phyloP scores from a whole-genome alignment of 805 yeast species.

The Spathaspora hagerdaliae region DNA sequence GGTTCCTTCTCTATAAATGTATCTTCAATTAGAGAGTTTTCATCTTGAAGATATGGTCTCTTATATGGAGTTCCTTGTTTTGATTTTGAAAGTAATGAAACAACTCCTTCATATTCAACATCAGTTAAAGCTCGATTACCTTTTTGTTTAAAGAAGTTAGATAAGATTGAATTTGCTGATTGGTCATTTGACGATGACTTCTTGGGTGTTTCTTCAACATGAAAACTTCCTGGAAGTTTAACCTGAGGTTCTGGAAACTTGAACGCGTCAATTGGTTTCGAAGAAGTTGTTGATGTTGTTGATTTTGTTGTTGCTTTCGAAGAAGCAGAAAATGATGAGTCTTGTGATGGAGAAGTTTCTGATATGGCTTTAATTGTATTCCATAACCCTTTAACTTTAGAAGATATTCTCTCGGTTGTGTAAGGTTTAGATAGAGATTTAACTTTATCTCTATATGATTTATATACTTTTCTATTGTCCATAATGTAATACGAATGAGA shows the following conservation, averaged over 20 bases:
- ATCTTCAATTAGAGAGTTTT: not conserved
- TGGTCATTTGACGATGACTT: not conserved
- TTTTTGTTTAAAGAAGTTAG: conserved; percentile 66
- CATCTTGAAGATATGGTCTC: not conserved
- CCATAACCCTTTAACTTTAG: conserved; percentile 10
- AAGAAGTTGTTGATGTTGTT: not conserved
- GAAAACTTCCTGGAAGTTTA: conserved; percentile 1
- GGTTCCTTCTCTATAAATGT: not conserved
- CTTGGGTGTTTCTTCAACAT: not conserved
- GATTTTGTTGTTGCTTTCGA: not conserved
- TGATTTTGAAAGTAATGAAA: conserved; percentile 44
- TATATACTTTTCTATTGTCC: conserved; percentile 34
- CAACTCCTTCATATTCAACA: conserved; percentile 78
- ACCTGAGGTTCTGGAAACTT: conserved; percentile 7
- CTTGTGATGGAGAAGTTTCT: not conserved
- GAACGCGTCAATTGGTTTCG: conserved; percentile 2
- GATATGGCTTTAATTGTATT: not conserved
- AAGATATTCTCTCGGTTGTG: conserved; percentile 7
- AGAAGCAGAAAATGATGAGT: not conserved
- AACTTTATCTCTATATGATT: conserved; percentile 22
- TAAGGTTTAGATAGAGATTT: conserved; percentile 8
- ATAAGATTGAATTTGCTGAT: conserved; percentile 51
- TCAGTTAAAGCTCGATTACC: conserved; percentile 74
- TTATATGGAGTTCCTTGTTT: conserved; percentile 3
- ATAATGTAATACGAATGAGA: conserved; percentile 9